phyloP scores from a whole-genome alignment of 2,329 filamentous ascomycete species.

The Fusarium subtropicale region DNA sequence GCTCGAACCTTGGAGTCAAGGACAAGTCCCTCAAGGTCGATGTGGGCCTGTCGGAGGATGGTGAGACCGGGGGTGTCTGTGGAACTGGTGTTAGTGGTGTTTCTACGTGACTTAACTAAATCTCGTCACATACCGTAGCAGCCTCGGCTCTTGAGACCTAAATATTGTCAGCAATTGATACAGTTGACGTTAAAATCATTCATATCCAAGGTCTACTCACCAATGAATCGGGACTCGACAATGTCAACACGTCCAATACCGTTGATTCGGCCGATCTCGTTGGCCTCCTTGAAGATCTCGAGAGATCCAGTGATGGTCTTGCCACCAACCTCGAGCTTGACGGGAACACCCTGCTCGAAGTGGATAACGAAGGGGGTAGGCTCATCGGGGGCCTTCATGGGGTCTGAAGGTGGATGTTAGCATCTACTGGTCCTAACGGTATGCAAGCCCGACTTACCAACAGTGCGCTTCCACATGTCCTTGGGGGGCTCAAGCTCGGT shows the following conservation, averaged over 20 bases:
- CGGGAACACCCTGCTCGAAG: slow-evolving; percentile 75
- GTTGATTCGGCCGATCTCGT: slow-evolving; percentile 58
- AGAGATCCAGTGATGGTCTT: slow-evolving; percentile 71
- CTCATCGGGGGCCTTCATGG: slow-evolving; percentile 70
- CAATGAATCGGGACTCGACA: slow-evolving; percentile 35
- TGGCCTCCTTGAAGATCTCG: slow-evolving; percentile 71
- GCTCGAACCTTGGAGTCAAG: slow-evolving; percentile 66
- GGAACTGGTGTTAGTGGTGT: background rate
- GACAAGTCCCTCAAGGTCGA: slow-evolving; percentile 65
- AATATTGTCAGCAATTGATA: background rate
- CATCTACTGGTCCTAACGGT: background rate
- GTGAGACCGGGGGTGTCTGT: slow-evolving; percentile 22
- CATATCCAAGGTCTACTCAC: background rate
- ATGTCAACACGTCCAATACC: slow-evolving; percentile 41
- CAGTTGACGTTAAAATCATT: too few relatives aligned
- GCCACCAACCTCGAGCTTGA: slow-evolving; percentile 67
- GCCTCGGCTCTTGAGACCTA: slow-evolving; percentile 35
- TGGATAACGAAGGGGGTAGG: slow-evolving; percentile 73
- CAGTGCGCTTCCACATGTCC: slow-evolving; percentile 76
- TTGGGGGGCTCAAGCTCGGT: slow-evolving; percentile 67
- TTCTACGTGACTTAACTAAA: background rate
- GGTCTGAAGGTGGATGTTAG: slow-evolving; percentile 54
- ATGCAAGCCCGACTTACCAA: slow-evolving; percentile 10
- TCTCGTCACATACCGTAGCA: slow-evolving; percentile 18
- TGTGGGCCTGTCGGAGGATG: slow-evolving; percentile 46